phyloP scores from a whole-genome alignment of 2,329 filamentous ascomycete genomes.

The Aspergillus sojae region DNA sequence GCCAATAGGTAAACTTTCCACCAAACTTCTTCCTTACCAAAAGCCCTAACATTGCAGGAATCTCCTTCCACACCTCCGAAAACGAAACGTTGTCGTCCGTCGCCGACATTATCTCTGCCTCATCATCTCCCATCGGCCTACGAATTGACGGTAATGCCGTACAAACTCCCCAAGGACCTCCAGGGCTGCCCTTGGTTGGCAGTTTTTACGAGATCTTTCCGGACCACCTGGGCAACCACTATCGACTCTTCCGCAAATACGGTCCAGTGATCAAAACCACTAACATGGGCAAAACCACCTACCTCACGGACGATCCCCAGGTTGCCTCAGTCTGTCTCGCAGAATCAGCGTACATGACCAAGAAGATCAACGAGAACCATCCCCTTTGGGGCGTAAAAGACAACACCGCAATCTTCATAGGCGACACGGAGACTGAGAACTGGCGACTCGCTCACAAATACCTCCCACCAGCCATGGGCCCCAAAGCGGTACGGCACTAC shows the following conservation, averaged over 20 bases:
- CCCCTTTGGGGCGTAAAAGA: constrained; percentile 28
- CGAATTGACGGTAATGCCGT: constrained; percentile 27
- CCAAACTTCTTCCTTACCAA: neutral
- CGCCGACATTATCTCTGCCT: constrained; percentile 8
- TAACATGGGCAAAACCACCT: constrained; percentile 54
- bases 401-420: constrained; percentile 27
- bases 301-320: constrained; percentile 53
- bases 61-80: constrained; percentile 15
- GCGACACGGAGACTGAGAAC: constrained; percentile 28
- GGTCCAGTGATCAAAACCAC: constrained; percentile 54
- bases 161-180: constrained; percentile 24
- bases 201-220: constrained; percentile 58
- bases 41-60: constrained; percentile 4
- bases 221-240: constrained; percentile 59
- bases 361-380: constrained; percentile 43
- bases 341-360: constrained; percentile 56
- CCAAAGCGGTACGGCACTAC: constrained; percentile 63
- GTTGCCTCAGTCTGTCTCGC: constrained; percentile 49
- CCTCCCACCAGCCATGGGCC: constrained; percentile 58
- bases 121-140: constrained; percentile 18
- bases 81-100: constrained; percentile 10
- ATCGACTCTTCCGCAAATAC: constrained; percentile 55
- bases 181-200: constrained; percentile 43
- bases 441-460: constrained; percentile 59
- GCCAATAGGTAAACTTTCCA: constrained; percentile 45